Conservation (phyloP, 2,329 filamentous ascomycete species). For the Zasmidium angulare region DNA sequence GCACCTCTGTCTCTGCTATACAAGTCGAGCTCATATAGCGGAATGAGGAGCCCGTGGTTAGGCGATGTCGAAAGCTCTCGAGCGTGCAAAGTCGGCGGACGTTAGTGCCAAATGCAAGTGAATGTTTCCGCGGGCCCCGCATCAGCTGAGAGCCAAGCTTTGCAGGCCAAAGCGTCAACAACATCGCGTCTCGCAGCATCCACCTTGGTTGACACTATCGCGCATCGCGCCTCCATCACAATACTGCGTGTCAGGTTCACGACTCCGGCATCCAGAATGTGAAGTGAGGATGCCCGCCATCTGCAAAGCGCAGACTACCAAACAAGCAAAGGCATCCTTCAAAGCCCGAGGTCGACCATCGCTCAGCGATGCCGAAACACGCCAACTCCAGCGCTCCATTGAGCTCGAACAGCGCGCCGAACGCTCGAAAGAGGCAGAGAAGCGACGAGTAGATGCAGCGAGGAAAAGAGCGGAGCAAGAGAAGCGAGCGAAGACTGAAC, state of each 20-base stretch:
- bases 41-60: no score
- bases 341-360: slow-evolving; percentile 33
- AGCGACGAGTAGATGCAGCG: slow-evolving; percentile 29
- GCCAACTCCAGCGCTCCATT: slow-evolving; percentile 34
- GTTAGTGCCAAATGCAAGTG: background rate
- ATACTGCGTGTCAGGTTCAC: background rate
- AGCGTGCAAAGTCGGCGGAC: background rate
- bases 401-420: slow-evolving; percentile 37
- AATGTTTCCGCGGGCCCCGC: background rate
- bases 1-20: no score
- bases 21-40: background rate
- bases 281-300: slow-evolving; percentile 18
- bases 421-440: slow-evolving; percentile 34
- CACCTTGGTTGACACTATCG: no score
- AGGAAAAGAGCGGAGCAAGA: slow-evolving; percentile 32
- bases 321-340: slow-evolving; percentile 39
- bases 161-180: background rate
- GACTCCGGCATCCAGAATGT: background rate
- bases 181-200: background rate
- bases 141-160: background rate
- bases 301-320: slow-evolving; percentile 32
- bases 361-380: slow-evolving; percentile 33
- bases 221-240: no score
- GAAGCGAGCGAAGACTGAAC: slow-evolving; percentile 20
- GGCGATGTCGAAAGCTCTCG: no score